phyloP scores from a whole-genome alignment of 345 rosid genomes.

The Bruguiera parviflora region DNA sequence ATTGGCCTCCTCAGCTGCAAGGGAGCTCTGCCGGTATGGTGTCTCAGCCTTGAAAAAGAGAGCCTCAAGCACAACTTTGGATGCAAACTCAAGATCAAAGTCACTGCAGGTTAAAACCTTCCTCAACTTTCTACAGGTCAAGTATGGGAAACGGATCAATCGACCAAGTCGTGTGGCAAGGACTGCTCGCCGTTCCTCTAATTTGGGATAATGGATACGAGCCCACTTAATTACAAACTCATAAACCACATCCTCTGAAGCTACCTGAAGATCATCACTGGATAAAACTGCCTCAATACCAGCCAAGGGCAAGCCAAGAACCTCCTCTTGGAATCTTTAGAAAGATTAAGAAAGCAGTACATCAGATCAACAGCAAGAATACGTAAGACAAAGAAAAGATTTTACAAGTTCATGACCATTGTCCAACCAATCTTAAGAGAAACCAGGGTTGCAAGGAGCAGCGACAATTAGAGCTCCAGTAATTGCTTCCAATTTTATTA shows the following conservation, averaged over 20 bases:
- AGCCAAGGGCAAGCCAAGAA: conserved; percentile 68
- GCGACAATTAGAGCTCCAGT: background rate
- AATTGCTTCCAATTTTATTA: background rate
- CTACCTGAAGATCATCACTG: conserved; percentile 59
- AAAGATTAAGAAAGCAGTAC: conserved; percentile 5
- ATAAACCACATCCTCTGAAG: conserved; percentile 71
- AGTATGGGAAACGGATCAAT: conserved; percentile 70
- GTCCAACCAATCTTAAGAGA: conserved; percentile 1
- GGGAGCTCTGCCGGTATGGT: conserved; percentile 41
- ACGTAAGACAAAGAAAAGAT: background rate
- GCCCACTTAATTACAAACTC: conserved; percentile 73
- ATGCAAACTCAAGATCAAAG: conserved; percentile 50
- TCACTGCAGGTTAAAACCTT: conserved; percentile 65
- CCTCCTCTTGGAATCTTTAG: conserved; percentile 57
- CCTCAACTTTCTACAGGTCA: conserved; percentile 69
- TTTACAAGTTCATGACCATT: background rate
- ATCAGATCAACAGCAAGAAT: background rate
- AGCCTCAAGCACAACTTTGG: conserved; percentile 65
- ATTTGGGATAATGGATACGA: conserved; percentile 54
- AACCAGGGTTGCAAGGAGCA: conserved; percentile 8
- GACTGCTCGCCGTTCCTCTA: conserved; percentile 58
- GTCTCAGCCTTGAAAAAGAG: conserved; percentile 77
- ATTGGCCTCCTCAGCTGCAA: conserved; percentile 43
- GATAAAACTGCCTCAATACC: conserved; percentile 75
- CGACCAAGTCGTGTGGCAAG: conserved; percentile 54